Percentiles rank a stretch among this genome's conserved stretches.
Conservation (phyloP, 2,329 filamentous ascomycete species). For the Epichloe festucae region DNA sequence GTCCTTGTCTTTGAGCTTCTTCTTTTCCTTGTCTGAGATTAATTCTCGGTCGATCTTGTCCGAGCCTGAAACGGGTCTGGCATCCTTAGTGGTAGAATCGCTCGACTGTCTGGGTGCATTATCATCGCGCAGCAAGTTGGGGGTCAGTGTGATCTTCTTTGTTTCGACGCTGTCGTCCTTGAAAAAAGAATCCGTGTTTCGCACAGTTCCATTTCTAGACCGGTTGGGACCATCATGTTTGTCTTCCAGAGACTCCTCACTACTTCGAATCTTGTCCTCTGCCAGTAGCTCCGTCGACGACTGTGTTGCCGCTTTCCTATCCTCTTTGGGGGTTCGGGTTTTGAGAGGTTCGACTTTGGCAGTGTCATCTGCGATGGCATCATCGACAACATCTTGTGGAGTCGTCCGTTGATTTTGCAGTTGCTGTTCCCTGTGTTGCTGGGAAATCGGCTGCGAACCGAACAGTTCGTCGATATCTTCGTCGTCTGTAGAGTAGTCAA, state of each 20-base stretch:
- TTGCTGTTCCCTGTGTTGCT: constrained; percentile 19
- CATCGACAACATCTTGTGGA: constrained; percentile 11
- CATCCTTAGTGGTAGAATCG: constrained; percentile 30
- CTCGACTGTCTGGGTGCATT: constrained; percentile 40
- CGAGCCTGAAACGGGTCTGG: constrained; percentile 51
- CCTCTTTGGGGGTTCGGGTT: constrained; percentile 30
- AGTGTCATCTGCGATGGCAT: constrained; percentile 32
- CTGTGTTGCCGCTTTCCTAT: constrained; percentile 20
- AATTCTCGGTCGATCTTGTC: constrained; percentile 50
- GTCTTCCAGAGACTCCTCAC: constrained; percentile 54
- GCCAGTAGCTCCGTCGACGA: constrained; percentile 17
- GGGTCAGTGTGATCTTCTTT: constrained; percentile 92
- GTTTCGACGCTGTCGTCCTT: constrained; percentile 92
- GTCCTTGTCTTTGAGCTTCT: constrained; percentile 61
- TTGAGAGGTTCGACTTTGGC: constrained; percentile 45
- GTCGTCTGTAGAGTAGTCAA: constrained; percentile 75
- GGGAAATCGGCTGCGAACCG: constrained; percentile 19
- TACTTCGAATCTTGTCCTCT: constrained; percentile 31
- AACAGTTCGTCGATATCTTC: constrained; percentile 36
- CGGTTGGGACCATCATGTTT: constrained; percentile 41
- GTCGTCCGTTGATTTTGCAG: constrained; percentile 16
- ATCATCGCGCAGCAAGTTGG: constrained; percentile 81
- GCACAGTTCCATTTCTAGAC: constrained; percentile 72
- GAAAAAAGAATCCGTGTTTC: constrained; percentile 97
- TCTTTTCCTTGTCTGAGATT: constrained; percentile 58